These are phyloP conservation scores for Teratosphaeriaceae sp. DNA, from an alignment of 2,329 filamentous ascomycete species.

Conservation along the genomic window DNA sequence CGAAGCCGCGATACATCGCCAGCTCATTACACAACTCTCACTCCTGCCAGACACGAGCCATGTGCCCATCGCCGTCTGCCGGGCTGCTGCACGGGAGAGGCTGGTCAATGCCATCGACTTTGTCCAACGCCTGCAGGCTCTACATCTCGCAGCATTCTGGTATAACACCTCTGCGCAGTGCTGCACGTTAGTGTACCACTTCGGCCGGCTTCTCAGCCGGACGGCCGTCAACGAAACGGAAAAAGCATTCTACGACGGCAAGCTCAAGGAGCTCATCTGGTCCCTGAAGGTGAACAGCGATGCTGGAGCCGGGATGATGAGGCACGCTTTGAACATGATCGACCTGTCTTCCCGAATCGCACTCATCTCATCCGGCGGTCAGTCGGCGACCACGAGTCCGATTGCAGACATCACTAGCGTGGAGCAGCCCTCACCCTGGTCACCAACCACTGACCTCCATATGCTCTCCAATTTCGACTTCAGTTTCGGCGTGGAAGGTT, in stretches of 20 bases:
- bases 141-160: constrained; percentile 88
- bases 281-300: constrained; percentile 85
- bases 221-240: constrained; percentile 83
- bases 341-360: too few species aligned
- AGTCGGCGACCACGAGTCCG: too few species aligned
- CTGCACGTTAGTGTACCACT: constrained; percentile 91
- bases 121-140: constrained; percentile 81
- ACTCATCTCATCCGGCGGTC: too few species aligned
- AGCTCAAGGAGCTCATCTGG: constrained; percentile 88
- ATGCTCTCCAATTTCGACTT: too few species aligned
- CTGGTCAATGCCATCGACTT: constrained; percentile 97
- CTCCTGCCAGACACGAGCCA: constrained; percentile 48
- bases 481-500: too few species aligned
- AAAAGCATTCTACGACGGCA: constrained; percentile 81
- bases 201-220: constrained; percentile 82
- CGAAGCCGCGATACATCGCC: constrained; percentile 86
- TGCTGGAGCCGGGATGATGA: too few species aligned
- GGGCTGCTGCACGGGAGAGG: constrained; percentile 86
- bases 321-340: too few species aligned
- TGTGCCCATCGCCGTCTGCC: constrained; percentile 86
- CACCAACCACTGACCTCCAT: too few species aligned
- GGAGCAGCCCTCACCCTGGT: too few species aligned
- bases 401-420: too few species aligned
- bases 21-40: constrained; percentile 56
- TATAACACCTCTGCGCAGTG: constrained; percentile 83